phyloP scores from a whole-genome alignment of 805 yeast species.

The Wickerhamiella allomyrinae region DNA sequence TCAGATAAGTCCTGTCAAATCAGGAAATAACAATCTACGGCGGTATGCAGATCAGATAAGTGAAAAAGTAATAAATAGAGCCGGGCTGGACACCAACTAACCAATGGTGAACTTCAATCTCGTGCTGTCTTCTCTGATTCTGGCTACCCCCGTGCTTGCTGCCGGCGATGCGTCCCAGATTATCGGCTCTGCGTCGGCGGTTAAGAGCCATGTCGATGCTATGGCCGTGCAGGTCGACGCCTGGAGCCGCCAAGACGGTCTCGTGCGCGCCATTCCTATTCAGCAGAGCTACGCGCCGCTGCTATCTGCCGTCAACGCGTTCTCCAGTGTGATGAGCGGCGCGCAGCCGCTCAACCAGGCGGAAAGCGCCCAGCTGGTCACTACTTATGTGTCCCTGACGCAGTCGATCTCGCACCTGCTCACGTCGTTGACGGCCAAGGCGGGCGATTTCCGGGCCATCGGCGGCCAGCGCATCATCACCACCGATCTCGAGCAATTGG shows the following conservation, averaged over 20 bases:
- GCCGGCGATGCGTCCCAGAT: background rate
- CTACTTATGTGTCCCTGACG: slow-evolving; percentile 1
- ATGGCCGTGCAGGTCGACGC: slow-evolving; percentile 1
- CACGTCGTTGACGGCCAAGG: slow-evolving; percentile 13
- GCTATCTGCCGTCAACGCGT: slow-evolving; percentile 7
- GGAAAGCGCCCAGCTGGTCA: background rate
- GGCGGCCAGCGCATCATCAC: slow-evolving; percentile 16
- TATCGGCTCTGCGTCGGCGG: background rate
- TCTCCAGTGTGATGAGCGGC: background rate
- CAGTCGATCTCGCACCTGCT: slow-evolving; percentile 9
- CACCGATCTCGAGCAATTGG: slow-evolving; percentile 11
- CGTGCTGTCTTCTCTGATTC: slow-evolving; percentile 9
- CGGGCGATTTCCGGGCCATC: slow-evolving; percentile 12
- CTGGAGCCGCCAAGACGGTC: slow-evolving; percentile 10
- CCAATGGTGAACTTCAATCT: too few species aligned
- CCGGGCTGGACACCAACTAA: too few species aligned
- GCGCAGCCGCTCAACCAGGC: background rate
- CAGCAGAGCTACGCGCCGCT: slow-evolving; percentile 12
- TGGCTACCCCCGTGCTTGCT: slow-evolving; percentile 6
- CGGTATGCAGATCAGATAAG: too few species aligned
- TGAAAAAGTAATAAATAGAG: too few species aligned
- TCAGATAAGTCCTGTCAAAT: too few species aligned
- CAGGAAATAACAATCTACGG: too few species aligned
- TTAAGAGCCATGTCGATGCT: background rate
- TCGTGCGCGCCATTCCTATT: slow-evolving; percentile 16